phyloP scores from a whole-genome alignment of 2,329 filamentous ascomycete genomes.

The Penicillium sp. region DNA sequence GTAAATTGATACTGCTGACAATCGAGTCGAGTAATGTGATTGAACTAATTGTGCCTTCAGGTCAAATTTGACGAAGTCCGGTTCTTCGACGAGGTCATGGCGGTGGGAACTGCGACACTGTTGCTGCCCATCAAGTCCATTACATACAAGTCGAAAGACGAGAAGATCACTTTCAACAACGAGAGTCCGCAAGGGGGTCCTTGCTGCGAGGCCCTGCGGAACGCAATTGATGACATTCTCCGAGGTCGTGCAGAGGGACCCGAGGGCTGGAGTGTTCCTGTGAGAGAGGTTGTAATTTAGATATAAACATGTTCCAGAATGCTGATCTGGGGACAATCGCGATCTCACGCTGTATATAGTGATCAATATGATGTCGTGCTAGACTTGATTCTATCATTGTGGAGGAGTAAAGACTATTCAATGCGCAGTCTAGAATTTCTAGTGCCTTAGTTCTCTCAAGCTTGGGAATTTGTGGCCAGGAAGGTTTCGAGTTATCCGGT shows the following conservation, averaged over 20 bases:
- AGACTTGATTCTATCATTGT: neutral
- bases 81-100: constrained; percentile 32
- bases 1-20: neutral
- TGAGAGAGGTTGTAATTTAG: neutral
- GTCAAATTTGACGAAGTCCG: constrained; percentile 26
- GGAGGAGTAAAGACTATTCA: neutral
- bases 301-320: neutral
- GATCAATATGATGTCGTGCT: too few species aligned
- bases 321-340: neutral
- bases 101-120: constrained; percentile 33
- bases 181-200: neutral
- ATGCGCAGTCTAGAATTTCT: neutral
- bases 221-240: neutral
- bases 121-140: constrained; percentile 34
- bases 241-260: neutral
- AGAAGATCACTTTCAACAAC: neutral
- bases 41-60: neutral
- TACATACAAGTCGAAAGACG: constrained; percentile 11
- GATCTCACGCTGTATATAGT: too few species aligned
- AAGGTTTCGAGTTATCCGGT: neutral
- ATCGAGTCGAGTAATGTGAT: neutral
- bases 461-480: neutral
- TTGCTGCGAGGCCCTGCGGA: neutral
- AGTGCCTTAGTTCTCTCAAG: neutral
- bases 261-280: neutral